Base-by-base conservation (phyloP, 2,329 filamentous ascomycete species). In the Aspergillus ibericus region DNA sequence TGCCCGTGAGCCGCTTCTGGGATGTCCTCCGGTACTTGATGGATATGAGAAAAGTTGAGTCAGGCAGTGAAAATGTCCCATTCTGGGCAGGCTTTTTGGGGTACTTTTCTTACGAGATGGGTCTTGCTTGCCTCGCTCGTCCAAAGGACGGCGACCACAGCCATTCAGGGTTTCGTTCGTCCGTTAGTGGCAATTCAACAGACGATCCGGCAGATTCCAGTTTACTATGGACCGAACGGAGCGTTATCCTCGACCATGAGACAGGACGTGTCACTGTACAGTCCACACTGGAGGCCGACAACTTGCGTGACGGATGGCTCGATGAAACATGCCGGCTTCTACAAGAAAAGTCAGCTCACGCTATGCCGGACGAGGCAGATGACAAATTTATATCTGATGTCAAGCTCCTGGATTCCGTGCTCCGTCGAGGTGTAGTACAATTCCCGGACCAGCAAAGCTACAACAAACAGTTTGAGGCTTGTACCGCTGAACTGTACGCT, bases 51-150 rank as follows among this genome's bases (percentile, higher is more conserved):
- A 75, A 68, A 53, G 70, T 79, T 9, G 60, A 64, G 16, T 66
- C 64, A 16, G 76, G 76, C 1, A 69, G 72, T 60, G 38, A 52
- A 4, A 62, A 74, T 1, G 68, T 78, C 18, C 79, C 90, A 0
- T 96, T 96, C 70, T 86, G 90, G 75, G 92, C 91, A 53, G 92
- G 92, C 0, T 87, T 96, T 59, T 85, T 96, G 76, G 92, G 92
- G 0, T 96, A 89, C 68, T 83, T 92, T 52, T 92, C 90, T 0
- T 96, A 96, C 60, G 92, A 96, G 72, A 85, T 92, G 70, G 91
- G 91, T 0, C 78, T 96, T 1, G 79, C 73, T 6, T 69, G 73
- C 50, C 63, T 85, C 82, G 16, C 86, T 87, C 74, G 72, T 49
- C 67, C 71, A 2, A 69, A 70, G 49, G 56, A 89, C 20, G 63